Evolutionary conservation across 2,329 filamentous ascomycete species (phyloP).

Genomic region (Fulvia fulva): DNA sequence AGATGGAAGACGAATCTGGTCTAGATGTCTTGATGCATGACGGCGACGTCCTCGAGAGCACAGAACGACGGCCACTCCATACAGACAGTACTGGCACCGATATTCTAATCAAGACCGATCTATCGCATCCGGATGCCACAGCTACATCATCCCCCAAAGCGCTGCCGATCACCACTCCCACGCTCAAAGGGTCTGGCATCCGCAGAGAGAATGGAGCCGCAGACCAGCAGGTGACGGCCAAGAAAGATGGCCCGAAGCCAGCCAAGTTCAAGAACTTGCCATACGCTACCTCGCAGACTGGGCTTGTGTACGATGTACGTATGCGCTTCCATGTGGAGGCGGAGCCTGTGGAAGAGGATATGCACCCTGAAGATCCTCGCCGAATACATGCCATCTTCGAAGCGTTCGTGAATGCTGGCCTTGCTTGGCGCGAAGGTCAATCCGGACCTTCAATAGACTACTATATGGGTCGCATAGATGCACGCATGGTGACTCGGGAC

Average conservation of each 20-base stretch:
- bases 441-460: constrained; percentile 48
- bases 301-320: constrained; percentile 72
- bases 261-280: constrained; percentile 36
- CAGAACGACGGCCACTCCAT: constrained; percentile 8
- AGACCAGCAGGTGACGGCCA: constrained; percentile 18
- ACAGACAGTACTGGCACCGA: constrained; percentile 10
- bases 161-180: constrained; percentile 2
- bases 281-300: constrained; percentile 39
- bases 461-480: constrained; percentile 65
- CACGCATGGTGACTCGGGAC: constrained; percentile 69
- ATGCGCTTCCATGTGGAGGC: constrained; percentile 93
- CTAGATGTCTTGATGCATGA: constrained; percentile 28
- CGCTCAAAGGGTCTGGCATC: constrained; percentile 24
- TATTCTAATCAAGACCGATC: constrained; percentile 11
- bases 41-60: constrained; percentile 18
- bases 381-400: constrained; percentile 92
- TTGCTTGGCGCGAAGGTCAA: constrained; percentile 46
- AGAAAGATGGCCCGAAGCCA: constrained; percentile 26
- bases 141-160: constrained; percentile 5
- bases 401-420: constrained; percentile 74
- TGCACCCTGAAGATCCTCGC: constrained; percentile 90
- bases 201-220: constrained; percentile 13
- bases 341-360: constrained; percentile 54
- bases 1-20: constrained; percentile 4
- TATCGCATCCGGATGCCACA: constrained; percentile 1